These are phyloP conservation scores for Sporothrix inflata DNA, from an alignment of 2,329 filamentous ascomycete species.

Conservation along the genomic window DNA sequence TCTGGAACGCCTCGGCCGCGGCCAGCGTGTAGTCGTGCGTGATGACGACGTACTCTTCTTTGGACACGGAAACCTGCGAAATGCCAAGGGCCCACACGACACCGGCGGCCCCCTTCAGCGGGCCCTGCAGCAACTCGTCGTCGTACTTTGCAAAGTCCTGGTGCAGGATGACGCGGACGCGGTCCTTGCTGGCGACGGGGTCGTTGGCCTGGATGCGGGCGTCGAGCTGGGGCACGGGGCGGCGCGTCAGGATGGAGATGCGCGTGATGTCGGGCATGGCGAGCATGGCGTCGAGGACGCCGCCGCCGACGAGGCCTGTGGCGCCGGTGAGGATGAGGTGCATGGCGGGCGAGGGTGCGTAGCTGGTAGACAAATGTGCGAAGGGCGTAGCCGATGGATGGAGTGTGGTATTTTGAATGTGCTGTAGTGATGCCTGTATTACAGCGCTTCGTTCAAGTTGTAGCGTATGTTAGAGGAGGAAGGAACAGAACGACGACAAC, in stretches of 20 bases:
- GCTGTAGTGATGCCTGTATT: too few relatives aligned
- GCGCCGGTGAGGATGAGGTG: slow-evolving; percentile 71
- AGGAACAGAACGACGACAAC: too few relatives aligned
- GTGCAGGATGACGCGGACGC: slow-evolving; percentile 69
- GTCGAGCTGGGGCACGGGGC: slow-evolving; percentile 66
- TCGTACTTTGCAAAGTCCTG: slow-evolving; percentile 67
- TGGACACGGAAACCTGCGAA: slow-evolving; percentile 60
- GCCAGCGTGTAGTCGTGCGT: slow-evolving; percentile 68
- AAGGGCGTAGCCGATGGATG: not conserved
- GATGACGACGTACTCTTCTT: slow-evolving; percentile 69
- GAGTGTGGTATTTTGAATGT: not conserved
- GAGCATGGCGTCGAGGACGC: slow-evolving; percentile 65
- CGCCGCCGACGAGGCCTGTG: slow-evolving; percentile 67
- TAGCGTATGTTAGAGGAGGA: too few relatives aligned
- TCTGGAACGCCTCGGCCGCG: slow-evolving; percentile 27
- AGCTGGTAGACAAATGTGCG: not conserved
- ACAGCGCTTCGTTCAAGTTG: too few relatives aligned
- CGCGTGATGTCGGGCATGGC: slow-evolving; percentile 59
- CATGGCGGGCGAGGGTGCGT: slow-evolving; percentile 46
- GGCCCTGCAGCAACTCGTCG: slow-evolving; percentile 53
- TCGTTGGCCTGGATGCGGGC: slow-evolving; percentile 50
- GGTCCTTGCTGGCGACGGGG: slow-evolving; percentile 41
- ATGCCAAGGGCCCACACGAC: slow-evolving; percentile 77
- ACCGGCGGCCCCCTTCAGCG: slow-evolving; percentile 66
- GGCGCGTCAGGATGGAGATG: slow-evolving; percentile 69